Evolutionary conservation across 1,284 basidiomycete genomes (phyloP), one percentile per base, ranked within the genome.

Genomic region (Austroboletus niveus): DNA sequence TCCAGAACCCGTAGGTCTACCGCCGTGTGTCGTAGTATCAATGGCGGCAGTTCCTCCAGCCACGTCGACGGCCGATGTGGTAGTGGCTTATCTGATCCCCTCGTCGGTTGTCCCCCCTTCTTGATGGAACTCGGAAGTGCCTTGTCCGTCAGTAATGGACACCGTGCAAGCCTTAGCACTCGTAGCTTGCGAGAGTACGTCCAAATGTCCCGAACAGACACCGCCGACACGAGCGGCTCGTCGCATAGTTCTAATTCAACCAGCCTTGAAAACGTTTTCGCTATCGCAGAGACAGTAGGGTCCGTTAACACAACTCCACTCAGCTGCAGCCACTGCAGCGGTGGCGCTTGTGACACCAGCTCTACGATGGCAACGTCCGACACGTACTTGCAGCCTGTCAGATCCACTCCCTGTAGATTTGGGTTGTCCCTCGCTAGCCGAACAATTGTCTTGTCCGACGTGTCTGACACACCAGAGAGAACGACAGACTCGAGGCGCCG

Each of bases 171-270:
- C 55, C 83, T 80, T 35, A 97, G 72, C 57, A 87, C 87, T 14
- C 90, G 84, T 45, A 98, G 74, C 62, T 87, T 85, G 55, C 81
- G 81, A 43, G 83, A 84, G 66, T 84, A 86, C 17, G 84, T 79
- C 85, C 93, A 95, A n/a, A 97, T 76, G 61, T 92, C 86, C 52
- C 89, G 80, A 15, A 89, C 77, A 2, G 89, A 79, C 27, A 79
- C 66, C 31, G 92, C 81, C 11, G 88, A 85, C 54, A 97, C 69
- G 36, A 85, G 73, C n/a, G 84, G 79, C 49, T 92, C 83, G 57
- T 82, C 77, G 57, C 83, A 84, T 9, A 96, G 71, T 65, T 97
- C 93, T 55, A 95, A 77, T 69, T 96, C 93, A 50, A 89, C 75
- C 14, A 97, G 78, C 48, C 83, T 79, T 2, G 89, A 84, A 63